Evolutionary conservation across 805 yeast genomes (phyloP).

Genomic region (Yarrowia porcina): DNA sequence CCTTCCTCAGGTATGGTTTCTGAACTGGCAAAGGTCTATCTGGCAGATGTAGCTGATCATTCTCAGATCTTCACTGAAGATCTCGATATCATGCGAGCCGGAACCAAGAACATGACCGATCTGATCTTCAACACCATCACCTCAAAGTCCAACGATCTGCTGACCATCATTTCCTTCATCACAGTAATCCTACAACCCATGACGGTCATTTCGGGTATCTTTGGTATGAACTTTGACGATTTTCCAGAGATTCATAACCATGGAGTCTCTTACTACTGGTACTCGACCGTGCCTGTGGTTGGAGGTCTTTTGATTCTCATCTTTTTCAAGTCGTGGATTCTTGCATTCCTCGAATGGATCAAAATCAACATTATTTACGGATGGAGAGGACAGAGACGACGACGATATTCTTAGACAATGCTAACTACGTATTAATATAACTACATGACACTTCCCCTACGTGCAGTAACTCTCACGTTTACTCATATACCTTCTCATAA

Average conservation of each 20-base stretch:
- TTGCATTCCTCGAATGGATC: conserved; percentile 9
- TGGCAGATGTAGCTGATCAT: conserved; percentile 58
- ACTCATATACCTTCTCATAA: too few relatives aligned
- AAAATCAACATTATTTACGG: conserved; percentile 11
- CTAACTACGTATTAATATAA: neutral
- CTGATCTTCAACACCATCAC: conserved; percentile 57
- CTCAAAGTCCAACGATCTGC: conserved; percentile 53
- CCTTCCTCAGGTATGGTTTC: conserved; percentile 35
- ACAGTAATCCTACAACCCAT: conserved; percentile 59
- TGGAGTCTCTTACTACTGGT: conserved; percentile 20
- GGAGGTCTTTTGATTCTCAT: conserved; percentile 9
- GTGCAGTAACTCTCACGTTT: too few relatives aligned
- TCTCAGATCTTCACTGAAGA: conserved; percentile 51
- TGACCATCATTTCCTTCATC: conserved; percentile 52
- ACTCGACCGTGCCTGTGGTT: conserved; percentile 19
- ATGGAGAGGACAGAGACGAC: neutral
- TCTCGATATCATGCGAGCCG: conserved; percentile 52
- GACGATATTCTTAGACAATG: conserved; percentile 2
- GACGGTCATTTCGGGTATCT: conserved; percentile 60
- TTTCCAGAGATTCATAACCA: conserved; percentile 42
- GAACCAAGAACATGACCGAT: conserved; percentile 50
- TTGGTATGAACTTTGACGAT: conserved; percentile 52
- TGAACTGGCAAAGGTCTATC: conserved; percentile 47
- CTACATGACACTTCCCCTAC: neutral
- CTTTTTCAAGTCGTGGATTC: conserved; percentile 4